Evolutionary conservation across 1,284 basidiomycete genomes (phyloP), one percentile per base, ranked within the genome.

Genomic region (Ustilago curta): DNA sequence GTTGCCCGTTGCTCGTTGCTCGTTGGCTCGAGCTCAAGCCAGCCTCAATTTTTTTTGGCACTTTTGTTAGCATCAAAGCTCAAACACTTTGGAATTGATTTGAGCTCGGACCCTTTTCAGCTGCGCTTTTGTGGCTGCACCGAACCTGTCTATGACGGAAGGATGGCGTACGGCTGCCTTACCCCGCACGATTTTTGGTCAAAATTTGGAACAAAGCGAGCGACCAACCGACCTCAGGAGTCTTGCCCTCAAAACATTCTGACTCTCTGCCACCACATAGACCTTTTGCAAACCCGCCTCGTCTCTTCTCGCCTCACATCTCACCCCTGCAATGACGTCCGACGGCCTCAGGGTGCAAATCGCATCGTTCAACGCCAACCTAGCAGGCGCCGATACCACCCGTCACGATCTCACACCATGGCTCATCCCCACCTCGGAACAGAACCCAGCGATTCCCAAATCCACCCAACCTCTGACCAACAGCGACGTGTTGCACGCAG

Each of bases 301-400:
- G 2, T 3, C 12, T n/a, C 6, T n/a, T 8, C 1, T 31, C 29
- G 45, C 19, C 6, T 42, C 40, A 16, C 25, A 21, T 25, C 27
- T 7, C 14, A n/a, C 11, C 12, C 18, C 2, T 27, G 47, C 42
- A 11, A 74, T 69, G 65, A 48, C 61, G 55, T 44, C 42, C 27
- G 58, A 49, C 18, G 76, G 69, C 23, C 69, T 84, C 19, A 75
- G 93, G 52, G 90, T 94, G 11, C 92, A 93, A 82, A 90, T 94
- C 64, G 92, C 91, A 14, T 90, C 92, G 7, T 94, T 93, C 86
- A 94, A 94, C 82, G 93, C 92, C 7, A 93, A 93, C 82, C 87
- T 94, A 3, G 92, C 93, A 81, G 91, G 90, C 4, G 76, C 87
- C 88, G 66, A 64, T 6, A 42, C 60, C 8, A 44, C 86, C 86